A percentile compares a stretch with the other conserved stretches of the same genome.
Evolutionary conservation across 75 land plant species (phyloP).

Genomic region (Selaginella moellendorffii): DNA sequence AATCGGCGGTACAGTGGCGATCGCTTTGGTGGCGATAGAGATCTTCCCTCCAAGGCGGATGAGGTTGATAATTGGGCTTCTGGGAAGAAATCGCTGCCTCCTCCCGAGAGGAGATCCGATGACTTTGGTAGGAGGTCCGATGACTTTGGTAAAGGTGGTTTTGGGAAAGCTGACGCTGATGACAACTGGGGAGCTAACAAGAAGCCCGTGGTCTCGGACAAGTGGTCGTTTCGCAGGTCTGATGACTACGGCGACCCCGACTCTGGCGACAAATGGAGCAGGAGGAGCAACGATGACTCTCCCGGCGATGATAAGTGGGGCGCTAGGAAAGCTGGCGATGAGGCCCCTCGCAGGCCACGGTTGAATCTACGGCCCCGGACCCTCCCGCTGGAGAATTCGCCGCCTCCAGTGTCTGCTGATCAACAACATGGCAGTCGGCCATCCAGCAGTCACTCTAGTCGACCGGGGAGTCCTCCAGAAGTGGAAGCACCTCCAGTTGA

Average conservation of each 20-base stretch:
- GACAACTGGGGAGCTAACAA: constrained; percentile 59
- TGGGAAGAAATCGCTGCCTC: constrained; percentile 34
- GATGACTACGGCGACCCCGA: background rate
- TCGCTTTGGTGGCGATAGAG: background rate
- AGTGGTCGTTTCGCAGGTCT: background rate
- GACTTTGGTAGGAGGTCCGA: constrained; percentile 12
- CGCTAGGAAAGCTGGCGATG: constrained; percentile 22
- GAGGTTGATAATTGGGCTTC: constrained; percentile 54
- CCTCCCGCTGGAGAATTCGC: constrained; percentile 23
- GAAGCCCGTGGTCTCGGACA: constrained; percentile 22
- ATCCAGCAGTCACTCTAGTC: constrained; percentile 47
- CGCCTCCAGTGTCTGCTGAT: background rate
- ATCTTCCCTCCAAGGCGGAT: background rate
- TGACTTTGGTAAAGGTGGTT: too few relatives aligned
- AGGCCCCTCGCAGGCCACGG: constrained; percentile 59
- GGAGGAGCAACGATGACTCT: constrained; percentile 17
- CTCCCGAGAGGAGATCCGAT: constrained; percentile 11
- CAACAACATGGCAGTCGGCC: constrained; percentile 24
- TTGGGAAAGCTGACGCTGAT: constrained; percentile 11
- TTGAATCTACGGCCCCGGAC: constrained; percentile 58
- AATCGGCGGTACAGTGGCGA: background rate
- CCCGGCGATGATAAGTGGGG: constrained; percentile 30
- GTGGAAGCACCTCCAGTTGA: constrained; percentile 8
- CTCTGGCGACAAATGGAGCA: constrained; percentile 2
- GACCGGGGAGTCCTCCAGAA: constrained; percentile 36